Base-by-base conservation (phyloP, 768 basidiomycete genomes). In the Mycena venus region DNA sequence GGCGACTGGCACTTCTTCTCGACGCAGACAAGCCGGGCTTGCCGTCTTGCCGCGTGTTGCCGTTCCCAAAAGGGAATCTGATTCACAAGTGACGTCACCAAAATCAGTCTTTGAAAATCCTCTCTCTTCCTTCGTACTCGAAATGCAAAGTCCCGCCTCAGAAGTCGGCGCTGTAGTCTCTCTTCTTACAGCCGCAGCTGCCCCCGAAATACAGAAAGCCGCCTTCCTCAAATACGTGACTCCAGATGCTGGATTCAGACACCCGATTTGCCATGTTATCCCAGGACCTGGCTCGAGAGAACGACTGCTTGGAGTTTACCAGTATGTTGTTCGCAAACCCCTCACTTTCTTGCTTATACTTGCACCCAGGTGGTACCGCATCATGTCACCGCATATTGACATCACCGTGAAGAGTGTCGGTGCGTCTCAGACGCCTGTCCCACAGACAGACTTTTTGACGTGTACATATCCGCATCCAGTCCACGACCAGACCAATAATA, bases 351-450 rank as follows among this genome's bases (percentile, higher is more conserved):
- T 23, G 8, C 14, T n/a, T 0, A 14, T 17, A 51, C 23, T 38
- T 23, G 65, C 42, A 3, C 27, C 17, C 65, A 91, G 90, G 77
- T 93, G 91, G 91, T 91, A 92, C 79, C 90, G 92, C 61, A 84
- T 93, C 38, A 80, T 92, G 79, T 92, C 91, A 15, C 92, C 92
- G 0, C 75, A 80, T 27, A 84, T 89, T 27, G 80, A 86, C 11
- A 75, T 89, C 40, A 73, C 83, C 2, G 83, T 91, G 3, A 79
- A 83, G 10, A 85, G 79, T 66, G 84, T 90, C 68, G 85, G 90
- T 89, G 67, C 82, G 88, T 29, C 6, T 65, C 17, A 27, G 66
- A 10, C 14, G 14, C 23, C 31, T 56, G 12, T n/a, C 6, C 32
- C 32, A 59, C 31, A 51, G 11, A 23, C 11, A 12, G 5, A n/a